These are phyloP conservation scores for Fusarium graminum DNA, from an alignment of 2,329 filamentous ascomycete genomes.

Conservation along the genomic window DNA sequence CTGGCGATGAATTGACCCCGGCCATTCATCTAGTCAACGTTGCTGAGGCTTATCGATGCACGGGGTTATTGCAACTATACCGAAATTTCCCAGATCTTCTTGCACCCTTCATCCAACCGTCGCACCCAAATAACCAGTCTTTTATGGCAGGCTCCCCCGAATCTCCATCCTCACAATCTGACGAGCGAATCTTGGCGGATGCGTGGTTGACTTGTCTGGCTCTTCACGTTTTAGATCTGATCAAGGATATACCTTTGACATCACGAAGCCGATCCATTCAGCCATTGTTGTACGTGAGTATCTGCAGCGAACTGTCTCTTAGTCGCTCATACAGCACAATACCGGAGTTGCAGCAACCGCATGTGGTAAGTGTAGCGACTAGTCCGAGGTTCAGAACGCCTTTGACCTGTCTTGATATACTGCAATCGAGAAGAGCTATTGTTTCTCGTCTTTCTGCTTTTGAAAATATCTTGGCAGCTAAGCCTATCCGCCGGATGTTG, in stretches of 20 bases:
- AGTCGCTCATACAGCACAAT: conserved; percentile 44
- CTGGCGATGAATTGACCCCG: conserved; percentile 47
- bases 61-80: conserved; percentile 48
- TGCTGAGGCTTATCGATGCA: conserved; percentile 50
- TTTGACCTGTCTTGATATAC: conserved; percentile 21
- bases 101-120: conserved; percentile 41
- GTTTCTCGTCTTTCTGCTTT: conserved; percentile 39
- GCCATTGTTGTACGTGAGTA: conserved; percentile 59
- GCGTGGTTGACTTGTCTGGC: conserved; percentile 60
- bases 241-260: conserved; percentile 58
- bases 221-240: conserved; percentile 58
- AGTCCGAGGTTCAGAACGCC: conserved; percentile 36
- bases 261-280: conserved; percentile 61
- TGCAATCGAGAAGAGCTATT: conserved; percentile 34
- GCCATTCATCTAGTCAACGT: conserved; percentile 45
- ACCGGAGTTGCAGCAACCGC: conserved; percentile 11
- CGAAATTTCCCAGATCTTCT: conserved; percentile 58
- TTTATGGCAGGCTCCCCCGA: conserved; percentile 7
- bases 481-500: conserved; percentile 41
- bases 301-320: conserved; percentile 59
- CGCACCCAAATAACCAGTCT: conserved; percentile 8
- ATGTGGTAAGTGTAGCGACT: conserved; percentile 28
- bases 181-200: conserved; percentile 40
- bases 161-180: conserved; percentile 7
- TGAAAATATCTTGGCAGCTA: conserved; percentile 46